Conservation (phyloP, 139 green algal genomes). For the Chlamydomonas sp. region DNA sequence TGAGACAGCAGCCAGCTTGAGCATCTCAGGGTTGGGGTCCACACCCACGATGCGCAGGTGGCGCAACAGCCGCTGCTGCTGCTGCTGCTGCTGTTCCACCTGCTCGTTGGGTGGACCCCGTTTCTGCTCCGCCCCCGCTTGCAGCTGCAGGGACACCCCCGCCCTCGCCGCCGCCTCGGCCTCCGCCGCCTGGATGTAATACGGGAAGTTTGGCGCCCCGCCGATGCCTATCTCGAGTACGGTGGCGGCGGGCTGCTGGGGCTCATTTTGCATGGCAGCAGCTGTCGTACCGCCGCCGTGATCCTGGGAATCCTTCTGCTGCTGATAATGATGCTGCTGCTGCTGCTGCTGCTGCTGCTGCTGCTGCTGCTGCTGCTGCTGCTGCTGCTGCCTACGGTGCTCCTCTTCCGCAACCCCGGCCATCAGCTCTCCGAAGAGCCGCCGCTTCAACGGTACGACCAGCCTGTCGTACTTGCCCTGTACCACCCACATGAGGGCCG, state of each 20-base stretch:
- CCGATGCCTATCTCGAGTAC: slow-evolving; percentile 76
- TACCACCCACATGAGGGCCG: slow-evolving; percentile 5
- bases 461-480: slow-evolving; percentile 28
- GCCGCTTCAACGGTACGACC: slow-evolving; percentile 1
- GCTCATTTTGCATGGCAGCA: too few relatives aligned
- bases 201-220: slow-evolving; percentile 66
- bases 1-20: slow-evolving; percentile 30
- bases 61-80: neutral
- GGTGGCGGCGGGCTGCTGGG: neutral
- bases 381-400: neutral
- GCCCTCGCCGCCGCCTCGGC: neutral
- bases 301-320: too few relatives aligned
- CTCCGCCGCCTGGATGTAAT: slow-evolving; percentile 35
- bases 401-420: neutral
- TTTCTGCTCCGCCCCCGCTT: too few relatives aligned
- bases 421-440: slow-evolving; percentile 6
- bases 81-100: neutral
- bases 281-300: too few relatives aligned
- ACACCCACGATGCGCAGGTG: slow-evolving; percentile 58
- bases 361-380: neutral
- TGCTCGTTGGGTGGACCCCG: neutral
- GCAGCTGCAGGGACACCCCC: neutral
- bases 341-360: neutral
- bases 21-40: slow-evolving; percentile 78
- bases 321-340: too few relatives aligned